Base-by-base conservation (phyloP, 768 basidiomycete species). In the Agaricus sinodeliciosus region DNA sequence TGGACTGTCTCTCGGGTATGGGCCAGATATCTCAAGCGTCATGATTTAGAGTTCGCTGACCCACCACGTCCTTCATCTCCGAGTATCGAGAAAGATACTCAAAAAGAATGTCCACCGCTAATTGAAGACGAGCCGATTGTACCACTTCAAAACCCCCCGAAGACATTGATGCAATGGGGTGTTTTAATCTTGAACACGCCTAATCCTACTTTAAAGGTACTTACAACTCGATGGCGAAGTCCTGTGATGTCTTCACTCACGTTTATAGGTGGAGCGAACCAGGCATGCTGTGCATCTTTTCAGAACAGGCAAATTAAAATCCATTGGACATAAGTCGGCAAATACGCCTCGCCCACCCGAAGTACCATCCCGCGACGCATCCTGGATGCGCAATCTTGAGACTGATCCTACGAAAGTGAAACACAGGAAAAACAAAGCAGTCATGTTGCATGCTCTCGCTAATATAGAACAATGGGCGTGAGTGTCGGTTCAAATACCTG, bases 401-500 rank as follows among this genome's bases (percentile, higher is more conserved):
- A 79, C 86, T 3, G 77, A 81, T 55, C 81, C 83, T 0, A 74
- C 69, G 0, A 82, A 85, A 58, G 72, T 83, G 13, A 76, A 73
- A 41, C 82, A 71, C 54, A 68, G 82, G 42, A 84, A 81, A 66
- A 87, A 79, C 56, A 68, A 83, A 22, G 80, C 83, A 0, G 78
- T 81, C 11, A 88, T 90, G 85, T 67, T 91, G 7, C 90, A 90
- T 65, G 86, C 89, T 1, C 67, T 91, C 1, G 89, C 89, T 0
- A 90, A 90, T 62, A 89, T 93, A 48, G 89, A 91, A 59, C 89
- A 90, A 64, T 93, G 87, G 86, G 90, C 90, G 79, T 87, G 58
- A 78, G 85, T 82, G 45, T 16, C 22, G 22, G 22, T 22, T 22
- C 22, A 22, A 11, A 15, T 35, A 9, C 26, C 31, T 35, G 12